Base-by-base conservation (phyloP, 108 stramenopile genomes). In the Cyclotella sp. region DNA sequence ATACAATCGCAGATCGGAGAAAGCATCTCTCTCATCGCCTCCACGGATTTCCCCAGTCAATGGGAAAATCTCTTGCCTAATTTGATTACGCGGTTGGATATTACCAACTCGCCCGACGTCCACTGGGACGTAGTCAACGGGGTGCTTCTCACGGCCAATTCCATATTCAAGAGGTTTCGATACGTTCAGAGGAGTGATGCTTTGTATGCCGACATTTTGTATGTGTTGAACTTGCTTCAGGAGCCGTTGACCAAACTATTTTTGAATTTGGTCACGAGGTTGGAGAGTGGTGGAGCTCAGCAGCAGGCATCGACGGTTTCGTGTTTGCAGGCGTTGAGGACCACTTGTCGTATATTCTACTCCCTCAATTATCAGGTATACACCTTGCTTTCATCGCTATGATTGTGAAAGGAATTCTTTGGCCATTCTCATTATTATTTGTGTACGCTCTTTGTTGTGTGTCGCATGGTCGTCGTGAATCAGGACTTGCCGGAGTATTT, bases 401-500 rank as follows among this genome's bases (percentile, higher is more conserved):
- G 34, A 6, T 34, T 34, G 34, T 34, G 34, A 34, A 34, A 6
- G 34, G 34, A 34, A 34, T 34, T 34, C 34, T 34, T 34, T 34
- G n/a, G n/a, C n/a, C n/a, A n/a, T n/a, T n/a, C n/a, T n/a, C n/a
- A 45, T 13, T 12, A 45, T 45, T 45, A 45, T 45, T 49, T 49
- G n/a, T 49, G 15, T 49, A 3, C 15, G 3, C 47, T n/a, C n/a
- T n/a, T n/a, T n/a, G n/a, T n/a, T n/a, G n/a, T n/a, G n/a, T n/a
- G n/a, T n/a, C n/a, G n/a, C n/a, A n/a, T n/a, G n/a, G n/a, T n/a
- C n/a, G n/a, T n/a, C 47, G n/a, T n/a, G 1, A 24, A 3, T 5
- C 24, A 57, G 79, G 98, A 99, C 80, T 78, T 99, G 55, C 99
- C 99, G 8, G 99, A 97, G 76, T 98, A 84, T 76, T 99, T 98